Evolutionary conservation across 225 moss, liverwort and hornwort species (phyloP).

Genomic region (Physcomitrellopsis africana): DNA sequence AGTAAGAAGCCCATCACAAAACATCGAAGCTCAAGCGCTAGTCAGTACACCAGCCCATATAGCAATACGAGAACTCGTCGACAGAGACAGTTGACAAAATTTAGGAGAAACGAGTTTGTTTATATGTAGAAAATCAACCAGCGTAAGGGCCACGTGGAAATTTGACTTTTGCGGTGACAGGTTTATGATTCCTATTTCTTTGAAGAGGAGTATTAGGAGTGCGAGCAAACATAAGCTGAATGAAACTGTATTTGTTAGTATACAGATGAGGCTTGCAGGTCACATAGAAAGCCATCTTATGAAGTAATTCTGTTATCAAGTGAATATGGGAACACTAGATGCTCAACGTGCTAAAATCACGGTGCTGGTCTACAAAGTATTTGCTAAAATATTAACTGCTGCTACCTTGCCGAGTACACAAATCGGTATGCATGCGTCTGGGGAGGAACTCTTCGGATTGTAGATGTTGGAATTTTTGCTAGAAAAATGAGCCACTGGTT

Average conservation of each 20-base stretch:
- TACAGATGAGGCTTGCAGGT: conserved; percentile 19
- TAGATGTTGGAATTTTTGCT: too few species aligned
- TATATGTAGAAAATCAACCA: background rate
- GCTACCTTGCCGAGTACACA: conserved; percentile 27
- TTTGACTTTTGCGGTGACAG: conserved; percentile 8
- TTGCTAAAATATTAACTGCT: conserved; percentile 5
- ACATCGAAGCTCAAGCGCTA: conserved; percentile 35
- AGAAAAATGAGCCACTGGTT: too few species aligned
- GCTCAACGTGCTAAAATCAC: background rate
- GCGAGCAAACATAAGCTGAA: background rate
- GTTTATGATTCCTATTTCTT: background rate
- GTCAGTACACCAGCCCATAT: conserved; percentile 24
- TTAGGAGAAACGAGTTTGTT: conserved; percentile 30
- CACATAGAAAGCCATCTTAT: background rate
- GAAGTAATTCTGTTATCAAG: background rate
- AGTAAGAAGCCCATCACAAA: conserved; percentile 53
- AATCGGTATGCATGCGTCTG: too few species aligned
- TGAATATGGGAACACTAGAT: background rate
- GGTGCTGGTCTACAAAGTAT: background rate
- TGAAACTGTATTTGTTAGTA: background rate
- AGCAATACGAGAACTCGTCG: conserved; percentile 44
- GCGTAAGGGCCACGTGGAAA: background rate
- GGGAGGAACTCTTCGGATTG: too few species aligned
- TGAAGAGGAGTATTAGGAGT: too few species aligned
- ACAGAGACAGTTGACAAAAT: conserved; percentile 30